Evolutionary conservation across 1,284 basidiomycete genomes (phyloP).

Genomic region (Trichosporon ovoides): DNA sequence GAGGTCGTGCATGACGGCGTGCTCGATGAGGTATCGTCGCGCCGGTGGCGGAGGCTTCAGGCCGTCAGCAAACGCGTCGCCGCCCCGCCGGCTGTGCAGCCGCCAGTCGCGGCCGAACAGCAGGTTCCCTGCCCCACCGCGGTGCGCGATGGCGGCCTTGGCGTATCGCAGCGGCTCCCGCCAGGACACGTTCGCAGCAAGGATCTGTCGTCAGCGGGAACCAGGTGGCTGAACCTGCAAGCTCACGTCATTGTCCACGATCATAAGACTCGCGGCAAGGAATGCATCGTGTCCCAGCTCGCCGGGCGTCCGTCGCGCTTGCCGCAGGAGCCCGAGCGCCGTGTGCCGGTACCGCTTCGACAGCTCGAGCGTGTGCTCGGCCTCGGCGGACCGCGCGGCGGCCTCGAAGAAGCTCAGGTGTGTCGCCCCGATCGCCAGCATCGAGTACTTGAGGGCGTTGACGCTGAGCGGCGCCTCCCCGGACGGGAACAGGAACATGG

Average conservation of each 20-base stretch:
- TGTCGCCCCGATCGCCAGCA: conserved; percentile 37
- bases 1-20: conserved; percentile 29
- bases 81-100: conserved; percentile 28
- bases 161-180: conserved; percentile 31
- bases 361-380: conserved; percentile 21
- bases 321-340: conserved; percentile 27
- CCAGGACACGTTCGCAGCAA: conserved; percentile 32
- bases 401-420: conserved; percentile 24
- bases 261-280: conserved; percentile 27
- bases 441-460: conserved; percentile 30
- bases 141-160: conserved; percentile 23
- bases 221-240: background rate
- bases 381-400: conserved; percentile 2
- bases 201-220: conserved; percentile 21
- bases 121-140: conserved; percentile 32
- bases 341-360: conserved; percentile 26
- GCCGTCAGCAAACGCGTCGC: conserved; percentile 25
- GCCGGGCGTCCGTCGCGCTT: conserved; percentile 20
- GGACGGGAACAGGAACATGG: conserved; percentile 35
- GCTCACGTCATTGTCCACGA: conserved; percentile 32
- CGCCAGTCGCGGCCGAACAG: conserved; percentile 25
- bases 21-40: conserved; percentile 30
- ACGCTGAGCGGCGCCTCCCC: conserved; percentile 27
- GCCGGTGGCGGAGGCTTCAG: conserved; percentile 14
- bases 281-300: conserved; percentile 35